Percentiles rank a stretch among this genome's conserved stretches.
These are phyloP conservation scores for Calonectria ilicicola DNA, from an alignment of 2,329 filamentous ascomycete genomes.

Conservation along the genomic window DNA sequence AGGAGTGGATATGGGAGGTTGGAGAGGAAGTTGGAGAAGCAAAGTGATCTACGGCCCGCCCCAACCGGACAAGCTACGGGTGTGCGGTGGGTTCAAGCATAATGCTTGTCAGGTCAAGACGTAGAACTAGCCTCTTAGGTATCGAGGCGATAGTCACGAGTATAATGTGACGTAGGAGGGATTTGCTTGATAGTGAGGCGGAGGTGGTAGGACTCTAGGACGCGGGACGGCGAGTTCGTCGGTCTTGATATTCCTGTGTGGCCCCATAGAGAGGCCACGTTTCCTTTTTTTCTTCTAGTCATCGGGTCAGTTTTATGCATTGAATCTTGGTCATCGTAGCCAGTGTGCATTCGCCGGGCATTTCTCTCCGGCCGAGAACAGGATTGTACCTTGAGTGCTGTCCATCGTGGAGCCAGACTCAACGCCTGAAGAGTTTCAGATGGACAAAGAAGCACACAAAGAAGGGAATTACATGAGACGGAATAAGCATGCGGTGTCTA, in stretches of 20 bases:
- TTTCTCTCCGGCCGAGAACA: no score
- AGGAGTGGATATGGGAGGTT: neutral
- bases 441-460: neutral
- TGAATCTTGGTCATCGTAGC: neutral
- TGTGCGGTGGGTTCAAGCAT: slow-evolving; percentile 8
- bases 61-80: slow-evolving; percentile 17
- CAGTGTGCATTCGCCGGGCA: neutral
- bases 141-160: slow-evolving; percentile 21
- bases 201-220: neutral
- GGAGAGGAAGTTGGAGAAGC: neutral
- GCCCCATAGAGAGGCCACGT: neutral
- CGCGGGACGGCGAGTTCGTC: neutral
- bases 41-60: slow-evolving; percentile 18
- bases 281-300: neutral
- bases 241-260: neutral
- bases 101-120: slow-evolving; percentile 8
- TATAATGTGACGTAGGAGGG: slow-evolving; percentile 18
- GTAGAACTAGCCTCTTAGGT: slow-evolving; percentile 6
- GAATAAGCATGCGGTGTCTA: neutral
- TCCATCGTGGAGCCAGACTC: neutral
- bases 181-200: neutral
- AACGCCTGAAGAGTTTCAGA: neutral
- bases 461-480: neutral
- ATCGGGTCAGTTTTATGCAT: neutral
- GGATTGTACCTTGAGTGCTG: neutral